phyloP scores from a whole-genome alignment of 2,329 filamentous ascomycete species.

The Arthrobotrys sphaeroides region DNA sequence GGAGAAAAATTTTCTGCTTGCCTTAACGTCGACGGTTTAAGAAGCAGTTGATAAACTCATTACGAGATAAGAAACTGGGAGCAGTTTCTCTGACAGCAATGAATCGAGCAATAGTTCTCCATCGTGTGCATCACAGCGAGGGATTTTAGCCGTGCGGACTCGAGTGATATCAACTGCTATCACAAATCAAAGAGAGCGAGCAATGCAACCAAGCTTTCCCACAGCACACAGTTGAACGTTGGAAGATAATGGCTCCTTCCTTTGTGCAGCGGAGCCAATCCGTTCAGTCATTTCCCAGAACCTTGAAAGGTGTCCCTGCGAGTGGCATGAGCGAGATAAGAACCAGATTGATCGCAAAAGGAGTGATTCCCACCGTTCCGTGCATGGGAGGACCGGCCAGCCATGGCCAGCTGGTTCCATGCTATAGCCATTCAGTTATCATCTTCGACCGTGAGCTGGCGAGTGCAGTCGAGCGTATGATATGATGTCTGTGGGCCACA shows the following conservation, averaged over 20 bases:
- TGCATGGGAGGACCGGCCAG: neutral
- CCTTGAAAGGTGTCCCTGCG: conserved; percentile 25
- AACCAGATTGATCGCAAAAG: neutral
- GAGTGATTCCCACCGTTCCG: conserved; percentile 7
- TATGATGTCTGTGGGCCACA: neutral
- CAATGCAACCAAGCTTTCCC: conserved; percentile 30
- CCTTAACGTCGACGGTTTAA: conserved; percentile 6
- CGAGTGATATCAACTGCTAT: conserved; percentile 22
- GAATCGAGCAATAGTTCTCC: conserved; percentile 13
- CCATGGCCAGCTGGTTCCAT: neutral
- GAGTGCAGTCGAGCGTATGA: neutral
- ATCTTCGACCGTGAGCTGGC: conserved; percentile 14
- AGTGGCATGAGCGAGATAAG: conserved; percentile 28
- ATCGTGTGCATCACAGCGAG: conserved; percentile 22
- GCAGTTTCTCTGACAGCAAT: conserved; percentile 23
- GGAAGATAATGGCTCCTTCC: conserved; percentile 9
- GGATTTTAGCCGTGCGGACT: conserved; percentile 37
- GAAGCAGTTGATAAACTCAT: conserved; percentile 28
- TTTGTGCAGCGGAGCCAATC: conserved; percentile 21
- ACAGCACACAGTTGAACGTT: neutral
- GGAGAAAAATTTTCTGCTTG: conserved; percentile 34
- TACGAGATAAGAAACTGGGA: conserved; percentile 39
- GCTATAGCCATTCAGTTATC: neutral
- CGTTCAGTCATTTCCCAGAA: conserved; percentile 24
- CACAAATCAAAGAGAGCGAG: conserved; percentile 1